Conservation (phyloP, 1,139 yeast genomes). For the Sugiyamaella castrensis region DNA sequence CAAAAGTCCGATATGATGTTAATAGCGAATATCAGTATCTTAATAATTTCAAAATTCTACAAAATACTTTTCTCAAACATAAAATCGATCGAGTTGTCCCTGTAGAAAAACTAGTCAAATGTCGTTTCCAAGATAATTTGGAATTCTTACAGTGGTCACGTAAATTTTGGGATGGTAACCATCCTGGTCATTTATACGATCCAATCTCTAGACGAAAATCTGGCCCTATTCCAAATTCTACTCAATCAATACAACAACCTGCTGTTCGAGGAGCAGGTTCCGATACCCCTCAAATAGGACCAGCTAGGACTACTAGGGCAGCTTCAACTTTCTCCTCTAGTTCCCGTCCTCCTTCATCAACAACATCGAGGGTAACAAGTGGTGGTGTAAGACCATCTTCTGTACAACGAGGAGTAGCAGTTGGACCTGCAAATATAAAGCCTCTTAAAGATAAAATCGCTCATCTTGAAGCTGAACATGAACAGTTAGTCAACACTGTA, state of each 20-base stretch:
- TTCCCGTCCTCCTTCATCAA: slow-evolving; percentile 11
- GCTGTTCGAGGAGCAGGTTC: slow-evolving; percentile 7
- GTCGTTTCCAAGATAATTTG: slow-evolving; percentile 88
- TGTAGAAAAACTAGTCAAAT: slow-evolving; percentile 77
- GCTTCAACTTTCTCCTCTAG: background rate
- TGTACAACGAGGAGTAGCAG: slow-evolving; percentile 23
- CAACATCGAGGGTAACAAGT: slow-evolving; percentile 2
- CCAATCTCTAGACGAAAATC: slow-evolving; percentile 54
- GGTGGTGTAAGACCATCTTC: slow-evolving; percentile 25
- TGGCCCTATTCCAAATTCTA: slow-evolving; percentile 20
- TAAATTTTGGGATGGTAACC: slow-evolving; percentile 73
- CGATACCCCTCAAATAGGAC: background rate
- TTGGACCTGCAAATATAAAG: slow-evolving; percentile 19
- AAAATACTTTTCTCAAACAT: slow-evolving; percentile 69
- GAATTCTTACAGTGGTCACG: slow-evolving; percentile 94
- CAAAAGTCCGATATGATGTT: slow-evolving; percentile 66
- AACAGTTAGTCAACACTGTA: slow-evolving; percentile 46
- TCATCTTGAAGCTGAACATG: slow-evolving; percentile 44
- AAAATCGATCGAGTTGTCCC: slow-evolving; percentile 71
- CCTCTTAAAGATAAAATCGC: slow-evolving; percentile 28
- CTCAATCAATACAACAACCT: slow-evolving; percentile 19
- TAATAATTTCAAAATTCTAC: slow-evolving; percentile 80
- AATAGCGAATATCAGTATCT: slow-evolving; percentile 74
- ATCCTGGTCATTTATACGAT: slow-evolving; percentile 68
- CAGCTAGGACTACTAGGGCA: slow-evolving; percentile 8